A percentile compares a stretch with the other conserved stretches of the same genome.
Evolutionary conservation across 73 alveolate genomes (phyloP).

Genomic region (Breviolum minutum): DNA sequence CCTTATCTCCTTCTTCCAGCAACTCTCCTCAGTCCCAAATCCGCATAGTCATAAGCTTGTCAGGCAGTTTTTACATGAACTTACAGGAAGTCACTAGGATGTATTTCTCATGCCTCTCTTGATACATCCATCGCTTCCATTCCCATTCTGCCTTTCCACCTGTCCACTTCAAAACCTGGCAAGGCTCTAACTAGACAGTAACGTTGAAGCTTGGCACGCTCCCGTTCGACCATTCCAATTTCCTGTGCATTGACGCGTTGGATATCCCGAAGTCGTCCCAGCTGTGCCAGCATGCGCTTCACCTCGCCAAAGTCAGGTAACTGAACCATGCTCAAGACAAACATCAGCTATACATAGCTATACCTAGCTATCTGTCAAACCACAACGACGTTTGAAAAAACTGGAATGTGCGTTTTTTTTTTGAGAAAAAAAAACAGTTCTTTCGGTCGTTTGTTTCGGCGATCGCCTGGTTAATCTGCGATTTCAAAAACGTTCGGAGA

Average conservation of each 20-base stretch:
- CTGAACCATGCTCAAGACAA: neutral
- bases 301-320: neutral
- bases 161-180: neutral
- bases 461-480: constrained; percentile 61
- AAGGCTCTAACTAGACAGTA: constrained; percentile 5
- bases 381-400: too few relatives aligned
- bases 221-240: constrained; percentile 87
- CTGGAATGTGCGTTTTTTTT: too few relatives aligned
- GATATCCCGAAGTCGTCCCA: constrained; percentile 84
- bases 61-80: too few relatives aligned
- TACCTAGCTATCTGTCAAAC: neutral
- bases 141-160: too few relatives aligned
- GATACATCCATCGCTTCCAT: too few relatives aligned
- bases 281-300: constrained; percentile 79
- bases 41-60: too few relatives aligned
- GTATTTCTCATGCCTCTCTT: too few relatives aligned
- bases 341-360: too few relatives aligned
- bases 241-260: constrained; percentile 91
- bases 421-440: too few relatives aligned
- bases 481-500: constrained; percentile 48
- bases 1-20: constrained; percentile 57
- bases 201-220: constrained; percentile 42
- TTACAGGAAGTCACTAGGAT: too few relatives aligned
- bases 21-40: neutral
- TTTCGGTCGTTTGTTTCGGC: neutral